A percentile compares a stretch with the other conserved stretches of the same genome.
phyloP scores from a whole-genome alignment of 495 filamentous ascomycete genomes.

The Pseudotulostoma volvatum region DNA sequence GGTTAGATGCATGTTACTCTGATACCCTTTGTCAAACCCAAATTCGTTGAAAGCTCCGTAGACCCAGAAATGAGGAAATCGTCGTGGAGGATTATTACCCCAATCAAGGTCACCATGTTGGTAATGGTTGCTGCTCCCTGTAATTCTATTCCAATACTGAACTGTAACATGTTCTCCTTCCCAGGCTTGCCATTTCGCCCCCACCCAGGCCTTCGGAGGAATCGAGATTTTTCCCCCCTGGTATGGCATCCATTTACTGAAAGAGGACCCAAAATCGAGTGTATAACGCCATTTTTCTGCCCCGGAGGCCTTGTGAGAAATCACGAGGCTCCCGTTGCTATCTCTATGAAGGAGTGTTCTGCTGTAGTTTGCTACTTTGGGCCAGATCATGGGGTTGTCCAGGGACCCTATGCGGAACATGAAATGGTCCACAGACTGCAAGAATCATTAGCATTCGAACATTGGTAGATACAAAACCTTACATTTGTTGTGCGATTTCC shows the following conservation, averaged over 20 bases:
- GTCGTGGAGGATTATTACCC: constrained; percentile 18
- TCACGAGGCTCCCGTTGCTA: constrained; percentile 20
- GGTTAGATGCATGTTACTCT: constrained; percentile 33
- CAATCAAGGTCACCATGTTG: constrained; percentile 40
- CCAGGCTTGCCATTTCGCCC: constrained; percentile 40
- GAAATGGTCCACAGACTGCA: constrained; percentile 22
- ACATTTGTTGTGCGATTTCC: constrained; percentile 21
- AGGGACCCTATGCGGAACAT: constrained; percentile 26
- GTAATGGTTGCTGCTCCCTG: constrained; percentile 40
- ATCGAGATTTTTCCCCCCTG: constrained; percentile 21
- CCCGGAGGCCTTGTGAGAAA: constrained; percentile 37
- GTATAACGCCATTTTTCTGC: constrained; percentile 44
- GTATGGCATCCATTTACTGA: constrained; percentile 40
- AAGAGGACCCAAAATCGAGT: constrained; percentile 35
- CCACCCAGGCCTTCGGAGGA: constrained; percentile 27
- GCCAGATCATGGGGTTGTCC: constrained; percentile 33
- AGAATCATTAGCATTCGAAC: background rate
- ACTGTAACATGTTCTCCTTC: constrained; percentile 41
- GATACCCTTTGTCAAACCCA: constrained; percentile 43
- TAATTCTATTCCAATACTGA: constrained; percentile 45
- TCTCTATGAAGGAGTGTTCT: constrained; percentile 25
- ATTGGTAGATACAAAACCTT: constrained; percentile 4
- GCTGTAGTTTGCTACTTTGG: constrained; percentile 38
- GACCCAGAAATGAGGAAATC: constrained; percentile 42
- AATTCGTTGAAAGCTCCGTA: constrained; percentile 47